Conservation (phyloP, 306 rosid genomes). For the Prunus mongolica region DNA sequence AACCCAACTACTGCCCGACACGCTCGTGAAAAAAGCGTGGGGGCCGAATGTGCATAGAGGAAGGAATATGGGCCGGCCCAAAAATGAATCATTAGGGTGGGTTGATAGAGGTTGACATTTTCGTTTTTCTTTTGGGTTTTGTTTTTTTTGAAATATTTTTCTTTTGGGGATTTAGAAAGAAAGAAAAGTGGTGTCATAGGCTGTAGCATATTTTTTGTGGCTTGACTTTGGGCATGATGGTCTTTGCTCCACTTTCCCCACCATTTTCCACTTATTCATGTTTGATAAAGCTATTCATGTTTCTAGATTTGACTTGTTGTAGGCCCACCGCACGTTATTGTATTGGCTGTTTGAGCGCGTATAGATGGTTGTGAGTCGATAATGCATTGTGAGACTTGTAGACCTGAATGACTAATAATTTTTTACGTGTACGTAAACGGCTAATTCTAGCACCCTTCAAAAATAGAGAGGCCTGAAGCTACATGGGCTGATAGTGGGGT, state of each 20-base stretch:
- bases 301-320: slow-evolving; percentile 21
- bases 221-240: slow-evolving; percentile 13
- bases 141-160: neutral
- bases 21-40: neutral
- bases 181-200: slow-evolving; percentile 5
- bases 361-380: too few species aligned
- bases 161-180: neutral
- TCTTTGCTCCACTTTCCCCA: slow-evolving; percentile 20
- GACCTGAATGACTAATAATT: too few species aligned
- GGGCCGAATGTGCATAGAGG: neutral
- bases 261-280: neutral
- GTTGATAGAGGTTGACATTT: slow-evolving; percentile 15
- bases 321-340: slow-evolving; percentile 17
- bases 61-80: slow-evolving; percentile 56
- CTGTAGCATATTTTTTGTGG: slow-evolving; percentile 5
- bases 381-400: too few species aligned
- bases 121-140: neutral
- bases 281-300: slow-evolving; percentile 11
- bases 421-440: too few species aligned
- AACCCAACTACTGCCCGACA: neutral
- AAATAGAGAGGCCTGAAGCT: too few species aligned
- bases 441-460: too few species aligned
- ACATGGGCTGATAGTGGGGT: neutral
- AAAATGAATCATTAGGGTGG: slow-evolving; percentile 32
- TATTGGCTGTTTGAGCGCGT: too few species aligned